Base-by-base conservation (phyloP, 495 filamentous ascomycete genomes). In the Parathielavia appendiculata region DNA sequence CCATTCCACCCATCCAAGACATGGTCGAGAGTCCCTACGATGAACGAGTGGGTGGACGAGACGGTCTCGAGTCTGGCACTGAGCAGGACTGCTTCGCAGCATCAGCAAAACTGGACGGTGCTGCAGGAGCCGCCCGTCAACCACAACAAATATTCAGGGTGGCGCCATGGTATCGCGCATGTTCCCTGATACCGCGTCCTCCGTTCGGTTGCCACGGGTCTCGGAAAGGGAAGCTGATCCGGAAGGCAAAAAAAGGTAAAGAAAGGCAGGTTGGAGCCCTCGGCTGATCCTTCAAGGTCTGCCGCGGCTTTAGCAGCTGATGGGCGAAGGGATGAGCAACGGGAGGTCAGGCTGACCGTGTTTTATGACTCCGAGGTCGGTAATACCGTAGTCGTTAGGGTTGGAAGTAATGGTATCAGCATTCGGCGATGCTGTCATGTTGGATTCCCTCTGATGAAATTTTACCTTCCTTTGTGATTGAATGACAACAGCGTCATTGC, bases 1-100 rank as follows among this genome's bases (percentile, higher is more conserved):
- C 65, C 60, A 0, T 64, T 70, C 51, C 62, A 63, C 10, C 54
- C 52, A 8, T 68, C 65, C 0, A 53, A 26, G 23, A 63, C 63
- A 11, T 66, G 59, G 62, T 64, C 62, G 12, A 63, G 59, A 2
- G 50, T 64, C 0, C 50, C 38, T 1, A 53, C 47, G n/a, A 43
- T 23, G 12, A 58, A 62, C 19, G 50, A 58, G 22, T 60, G 61
- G 61, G 52, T 39, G 13, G 58, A 64, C 40, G 61, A 62, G 43
- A 64, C 63, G 2, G 53, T 64, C 17, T 46, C 50, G 26, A 69
- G 56, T 23, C 41, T 58, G 19, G 53, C 38, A 8, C 8, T 40
- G 17, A 52, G 26, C 22, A 35, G 40, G 12, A 30, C 44, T 6
- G 19, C 45, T 1, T 45, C 41, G 13, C 36, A 44, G 13, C 51